phyloP scores from a whole-genome alignment of 768 basidiomycete genomes.

The Exidia glandulosa region DNA sequence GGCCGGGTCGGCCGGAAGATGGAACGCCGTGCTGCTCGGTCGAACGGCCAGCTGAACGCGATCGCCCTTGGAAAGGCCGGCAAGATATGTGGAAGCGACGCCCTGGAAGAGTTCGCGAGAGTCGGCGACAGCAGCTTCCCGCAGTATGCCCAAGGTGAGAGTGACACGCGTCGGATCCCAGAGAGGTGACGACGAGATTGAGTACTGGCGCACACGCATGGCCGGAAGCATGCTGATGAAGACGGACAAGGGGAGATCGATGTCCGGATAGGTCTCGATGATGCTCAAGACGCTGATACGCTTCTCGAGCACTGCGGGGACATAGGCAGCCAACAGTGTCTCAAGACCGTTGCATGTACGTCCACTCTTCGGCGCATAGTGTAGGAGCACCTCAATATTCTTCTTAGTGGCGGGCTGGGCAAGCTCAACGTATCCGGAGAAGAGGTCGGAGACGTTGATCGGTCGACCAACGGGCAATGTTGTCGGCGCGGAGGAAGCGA shows the following conservation, averaged over 20 bases:
- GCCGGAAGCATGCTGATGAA: constrained; percentile 34
- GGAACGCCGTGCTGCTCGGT: constrained; percentile 30
- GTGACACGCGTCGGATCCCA: constrained; percentile 30
- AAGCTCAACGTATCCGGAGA: constrained; percentile 36
- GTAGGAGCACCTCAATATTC: constrained; percentile 26
- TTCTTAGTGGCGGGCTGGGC: constrained; percentile 35
- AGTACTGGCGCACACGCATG: constrained; percentile 40
- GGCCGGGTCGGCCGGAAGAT: constrained; percentile 28
- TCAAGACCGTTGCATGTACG: constrained; percentile 18
- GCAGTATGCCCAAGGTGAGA: constrained; percentile 34
- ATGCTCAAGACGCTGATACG: constrained; percentile 32
- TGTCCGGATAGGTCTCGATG: constrained; percentile 26
- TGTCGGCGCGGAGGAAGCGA: constrained; percentile 27
- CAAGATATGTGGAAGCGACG: constrained; percentile 36
- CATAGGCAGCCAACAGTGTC: constrained; percentile 20
- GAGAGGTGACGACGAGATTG: constrained; percentile 38
- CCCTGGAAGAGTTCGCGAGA: constrained; percentile 27
- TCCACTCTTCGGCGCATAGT: constrained; percentile 8
- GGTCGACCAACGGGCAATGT: constrained; percentile 30
- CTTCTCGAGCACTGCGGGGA: constrained; percentile 22
- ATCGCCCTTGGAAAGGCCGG: constrained; percentile 27
- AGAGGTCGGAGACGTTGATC: constrained; percentile 25
- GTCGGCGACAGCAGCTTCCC: constrained; percentile 26
- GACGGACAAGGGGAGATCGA: constrained; percentile 25
- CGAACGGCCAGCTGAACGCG: constrained; percentile 31